phyloP scores from a whole-genome alignment of 2,329 filamentous ascomycete genomes.

The Xylariaceae sp. region DNA sequence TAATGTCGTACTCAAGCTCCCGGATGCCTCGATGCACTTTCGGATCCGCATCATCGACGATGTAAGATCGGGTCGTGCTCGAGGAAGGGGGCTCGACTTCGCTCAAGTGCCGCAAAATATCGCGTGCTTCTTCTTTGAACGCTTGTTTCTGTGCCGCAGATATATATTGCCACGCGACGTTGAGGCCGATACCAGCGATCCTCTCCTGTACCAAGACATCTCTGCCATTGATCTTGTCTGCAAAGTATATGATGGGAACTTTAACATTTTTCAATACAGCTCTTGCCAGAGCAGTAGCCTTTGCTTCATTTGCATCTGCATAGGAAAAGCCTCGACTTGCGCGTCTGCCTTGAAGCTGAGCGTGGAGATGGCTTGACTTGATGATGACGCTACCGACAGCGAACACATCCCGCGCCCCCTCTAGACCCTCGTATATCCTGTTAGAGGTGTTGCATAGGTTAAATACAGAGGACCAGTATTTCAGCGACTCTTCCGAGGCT shows the following conservation, averaged over 20 bases:
- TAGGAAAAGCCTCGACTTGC: constrained; percentile 18
- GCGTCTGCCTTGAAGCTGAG: constrained; percentile 1
- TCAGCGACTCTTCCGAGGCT: constrained; percentile 18
- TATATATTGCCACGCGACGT: constrained; percentile 30
- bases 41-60: constrained; percentile 15
- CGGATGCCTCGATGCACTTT: constrained; percentile 10
- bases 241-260: constrained; percentile 26
- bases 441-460: constrained; percentile 37
- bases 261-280: constrained; percentile 16
- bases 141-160: constrained; percentile 18
- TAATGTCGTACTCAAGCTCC: constrained; percentile 12
- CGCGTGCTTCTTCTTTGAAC: constrained; percentile 28
- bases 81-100: constrained; percentile 1
- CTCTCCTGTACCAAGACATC: constrained; percentile 27
- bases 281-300: constrained; percentile 19
- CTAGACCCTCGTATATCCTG: constrained; percentile 42
- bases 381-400: constrained; percentile 48
- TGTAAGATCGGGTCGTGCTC: constrained; percentile 1
- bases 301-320: constrained; percentile 27
- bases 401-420: constrained; percentile 49
- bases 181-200: constrained; percentile 26
- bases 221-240: constrained; percentile 25
- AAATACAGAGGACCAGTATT: constrained; percentile 43
- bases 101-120: constrained; percentile 20
- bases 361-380: constrained; percentile 40